Evolutionary conservation across 108 stramenopile species (phyloP), one percentile per base, ranked within the genome.

Genomic region (Bacterosira constricta): DNA sequence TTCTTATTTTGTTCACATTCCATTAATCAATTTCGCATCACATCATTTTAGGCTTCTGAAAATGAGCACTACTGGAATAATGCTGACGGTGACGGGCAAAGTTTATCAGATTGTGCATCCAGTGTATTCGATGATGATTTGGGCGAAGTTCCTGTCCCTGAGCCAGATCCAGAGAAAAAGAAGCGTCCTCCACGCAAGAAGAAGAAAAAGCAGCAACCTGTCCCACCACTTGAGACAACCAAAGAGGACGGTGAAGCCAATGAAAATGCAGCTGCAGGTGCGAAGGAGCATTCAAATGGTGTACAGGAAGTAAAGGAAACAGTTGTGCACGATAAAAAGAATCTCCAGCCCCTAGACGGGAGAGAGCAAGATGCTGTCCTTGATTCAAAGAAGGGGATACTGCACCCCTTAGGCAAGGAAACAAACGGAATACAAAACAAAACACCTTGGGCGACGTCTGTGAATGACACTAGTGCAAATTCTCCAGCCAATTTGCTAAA

Each of bases 21-120:
- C 11, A 27, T 20, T 23, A 47, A 37, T 50, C 1, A 17, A n/a
- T 50, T 46, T 26, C 12, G 3, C 1, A 27, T 30, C 17, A 18
- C 23, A 29, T 34, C 21, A 12, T 52, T 26, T 45, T 51, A 73
- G 73, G 49, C 54, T 8, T 61, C 60, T 1, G 89, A 92, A 57
- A 30, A 89, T 11, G 85, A 93, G 38, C 63, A 81, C 45, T 96
- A 96, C 64, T 96, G 91, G 92, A 90, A 91, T 50, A 69, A 80
- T 10, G 73, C 60, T 12, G 90, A 90, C 23, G 86, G 71, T 44
- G 95, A 96, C 52, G 91, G 91, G 0, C 87, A 89, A 41, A 86
- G 85, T 21, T 83, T 84, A 46, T 92, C 91, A 0, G 94, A 95
- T 12, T 80, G 86, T 47, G 94, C 94, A 10, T 92, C 91, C 15